These are phyloP conservation scores for Haplosporangium gracile DNA, from an alignment of 192 early-diverging fungal species.

Conservation along the genomic window DNA sequence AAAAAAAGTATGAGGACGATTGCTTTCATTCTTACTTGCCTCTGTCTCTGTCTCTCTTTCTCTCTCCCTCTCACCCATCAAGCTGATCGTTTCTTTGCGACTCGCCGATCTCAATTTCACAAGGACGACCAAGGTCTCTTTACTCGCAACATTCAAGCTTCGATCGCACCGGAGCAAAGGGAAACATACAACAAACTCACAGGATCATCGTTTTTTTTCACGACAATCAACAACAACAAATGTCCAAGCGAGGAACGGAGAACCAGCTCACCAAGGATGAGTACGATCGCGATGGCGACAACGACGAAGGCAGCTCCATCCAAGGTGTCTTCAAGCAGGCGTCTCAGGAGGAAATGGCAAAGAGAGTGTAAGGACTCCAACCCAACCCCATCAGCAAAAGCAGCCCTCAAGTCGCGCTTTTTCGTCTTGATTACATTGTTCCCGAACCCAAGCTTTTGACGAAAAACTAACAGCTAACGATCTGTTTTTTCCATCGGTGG, in stretches of 20 bases:
- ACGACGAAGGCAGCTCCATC: conserved; percentile 2
- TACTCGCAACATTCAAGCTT: background rate
- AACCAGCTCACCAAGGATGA: conserved; percentile 25
- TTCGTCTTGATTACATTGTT: too few species aligned
- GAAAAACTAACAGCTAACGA: background rate
- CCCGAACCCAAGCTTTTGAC: background rate
- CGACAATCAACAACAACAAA: background rate
- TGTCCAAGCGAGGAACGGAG: conserved; percentile 27
- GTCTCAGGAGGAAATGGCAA: conserved; percentile 14
- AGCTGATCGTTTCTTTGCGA: background rate
- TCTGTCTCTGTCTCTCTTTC: background rate
- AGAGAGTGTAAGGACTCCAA: conserved; percentile 9
- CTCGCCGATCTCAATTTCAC: background rate
- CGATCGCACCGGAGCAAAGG: background rate
- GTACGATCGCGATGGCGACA: conserved; percentile 14
- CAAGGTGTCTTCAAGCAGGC: conserved; percentile 26
- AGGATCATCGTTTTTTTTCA: background rate
- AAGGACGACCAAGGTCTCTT: background rate
- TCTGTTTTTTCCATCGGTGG: background rate
- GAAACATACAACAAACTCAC: background rate
- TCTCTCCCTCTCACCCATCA: background rate
- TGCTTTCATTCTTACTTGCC: background rate
- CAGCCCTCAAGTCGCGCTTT: background rate
- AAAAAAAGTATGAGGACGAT: background rate
- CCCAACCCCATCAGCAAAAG: background rate